Conservation (phyloP, 1,139 yeast species). For the Diutina siamensis region DNA sequence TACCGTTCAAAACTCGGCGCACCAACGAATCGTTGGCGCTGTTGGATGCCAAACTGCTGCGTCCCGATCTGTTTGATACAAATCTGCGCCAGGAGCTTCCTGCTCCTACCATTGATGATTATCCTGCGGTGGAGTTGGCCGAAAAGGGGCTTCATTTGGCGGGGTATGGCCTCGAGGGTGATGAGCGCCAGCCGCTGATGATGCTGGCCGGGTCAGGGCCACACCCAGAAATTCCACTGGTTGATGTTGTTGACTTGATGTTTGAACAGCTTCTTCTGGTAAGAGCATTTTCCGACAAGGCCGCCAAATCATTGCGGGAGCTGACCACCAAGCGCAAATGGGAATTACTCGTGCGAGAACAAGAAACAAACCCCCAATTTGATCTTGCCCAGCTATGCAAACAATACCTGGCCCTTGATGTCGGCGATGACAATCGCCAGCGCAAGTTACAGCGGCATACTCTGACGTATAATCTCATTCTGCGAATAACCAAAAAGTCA, state of each 20-base stretch:
- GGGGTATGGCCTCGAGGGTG: conserved; percentile 17
- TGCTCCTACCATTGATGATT: conserved; percentile 10
- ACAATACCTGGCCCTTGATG: background rate
- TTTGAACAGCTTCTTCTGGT: conserved; percentile 29
- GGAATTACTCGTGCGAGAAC: conserved; percentile 34
- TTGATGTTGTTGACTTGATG: conserved; percentile 25
- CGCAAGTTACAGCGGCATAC: background rate
- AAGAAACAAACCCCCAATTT: conserved; percentile 22
- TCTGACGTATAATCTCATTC: background rate
- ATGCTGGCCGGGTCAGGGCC: conserved; percentile 1
- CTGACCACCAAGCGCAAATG: conserved; percentile 27
- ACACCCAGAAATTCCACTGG: conserved; percentile 20
- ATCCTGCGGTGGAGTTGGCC: conserved; percentile 11
- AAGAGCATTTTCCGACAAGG: conserved; percentile 26
- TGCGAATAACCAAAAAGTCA: background rate
- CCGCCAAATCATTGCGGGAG: conserved; percentile 9
- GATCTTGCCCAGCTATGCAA: conserved; percentile 16
- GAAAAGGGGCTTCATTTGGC: conserved; percentile 16
- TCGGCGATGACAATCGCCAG: background rate
- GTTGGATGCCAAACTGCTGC: conserved; percentile 9
- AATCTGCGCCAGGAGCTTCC: conserved; percentile 4
- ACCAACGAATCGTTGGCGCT: conserved; percentile 9
- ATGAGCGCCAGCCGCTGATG: too few species aligned
- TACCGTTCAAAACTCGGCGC: background rate
- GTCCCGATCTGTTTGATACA: background rate